Conservation (phyloP, 768 basidiomycete species). For the Suillus cothurnatus region DNA sequence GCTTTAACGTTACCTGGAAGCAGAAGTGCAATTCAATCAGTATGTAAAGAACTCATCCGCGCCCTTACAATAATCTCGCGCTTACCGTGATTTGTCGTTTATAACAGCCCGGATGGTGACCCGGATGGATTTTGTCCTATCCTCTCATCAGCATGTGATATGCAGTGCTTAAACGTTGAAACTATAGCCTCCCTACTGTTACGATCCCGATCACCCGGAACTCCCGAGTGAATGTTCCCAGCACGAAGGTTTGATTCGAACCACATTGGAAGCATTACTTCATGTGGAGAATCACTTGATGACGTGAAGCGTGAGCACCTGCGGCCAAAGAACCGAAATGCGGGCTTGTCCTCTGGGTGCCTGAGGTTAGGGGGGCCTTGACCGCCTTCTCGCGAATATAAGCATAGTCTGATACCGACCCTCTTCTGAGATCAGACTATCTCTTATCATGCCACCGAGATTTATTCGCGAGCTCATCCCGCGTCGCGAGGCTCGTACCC, state of each 20-base stretch:
- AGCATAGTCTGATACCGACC: too few species aligned
- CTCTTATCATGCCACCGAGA: slow-evolving; percentile 46
- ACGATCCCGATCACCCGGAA: background rate
- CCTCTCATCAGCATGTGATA: background rate
- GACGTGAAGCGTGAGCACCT: background rate
- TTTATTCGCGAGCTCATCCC: slow-evolving; percentile 55
- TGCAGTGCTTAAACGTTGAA: background rate
- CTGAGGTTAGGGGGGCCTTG: background rate
- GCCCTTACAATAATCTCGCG: background rate
- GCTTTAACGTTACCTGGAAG: background rate
- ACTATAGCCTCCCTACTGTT: background rate
- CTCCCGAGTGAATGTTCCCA: background rate
- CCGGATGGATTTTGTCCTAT: background rate
- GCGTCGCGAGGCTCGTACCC: slow-evolving; percentile 41
- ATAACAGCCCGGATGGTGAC: background rate
- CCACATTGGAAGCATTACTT: too few species aligned
- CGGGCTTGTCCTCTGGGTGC: background rate
- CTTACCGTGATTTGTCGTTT: background rate
- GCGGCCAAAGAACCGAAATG: background rate
- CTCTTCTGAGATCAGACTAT: background rate
- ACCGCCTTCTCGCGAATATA: background rate
- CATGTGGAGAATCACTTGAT: too few species aligned
- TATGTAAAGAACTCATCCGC: background rate
- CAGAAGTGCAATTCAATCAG: background rate
- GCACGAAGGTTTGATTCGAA: background rate